These are phyloP conservation scores for Tolypocladium capitatum DNA, from an alignment of 2,329 filamentous ascomycete genomes.

Conservation along the genomic window DNA sequence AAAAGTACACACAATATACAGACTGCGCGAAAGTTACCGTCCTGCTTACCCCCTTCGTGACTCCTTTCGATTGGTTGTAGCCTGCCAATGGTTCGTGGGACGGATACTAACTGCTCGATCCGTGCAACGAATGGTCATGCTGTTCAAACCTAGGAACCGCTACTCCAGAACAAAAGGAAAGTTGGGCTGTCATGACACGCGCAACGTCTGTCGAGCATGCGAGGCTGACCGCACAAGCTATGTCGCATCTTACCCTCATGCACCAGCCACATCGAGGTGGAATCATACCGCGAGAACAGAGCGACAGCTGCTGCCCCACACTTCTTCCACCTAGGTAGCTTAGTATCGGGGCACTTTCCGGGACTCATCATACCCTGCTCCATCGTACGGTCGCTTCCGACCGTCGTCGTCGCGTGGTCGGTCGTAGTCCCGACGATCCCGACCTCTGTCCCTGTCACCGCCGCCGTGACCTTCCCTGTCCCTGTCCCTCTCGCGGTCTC, in stretches of 20 bases:
- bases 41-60: neutral
- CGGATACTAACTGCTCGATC: neutral
- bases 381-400: slow-evolving; percentile 62
- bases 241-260: neutral
- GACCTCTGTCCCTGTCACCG: slow-evolving; percentile 16
- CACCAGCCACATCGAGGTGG: neutral
- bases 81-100: neutral
- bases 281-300: neutral
- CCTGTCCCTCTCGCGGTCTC: slow-evolving; percentile 36
- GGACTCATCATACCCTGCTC: slow-evolving; percentile 67
- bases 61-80: neutral
- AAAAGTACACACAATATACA: slow-evolving; percentile 3
- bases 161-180: neutral
- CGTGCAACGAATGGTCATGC: neutral
- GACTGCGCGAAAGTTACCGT: neutral
- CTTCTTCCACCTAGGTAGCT: slow-evolving; percentile 5
- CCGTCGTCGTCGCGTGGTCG: slow-evolving; percentile 43
- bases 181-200: neutral
- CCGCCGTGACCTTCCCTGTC: slow-evolving; percentile 26
- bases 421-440: slow-evolving; percentile 28
- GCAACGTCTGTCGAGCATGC: neutral
- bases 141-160: neutral
- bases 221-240: neutral
- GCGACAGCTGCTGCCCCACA: slow-evolving; percentile 1
- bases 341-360: slow-evolving; percentile 53